Base-by-base conservation (phyloP, 1,284 basidiomycete species). In the Exobasidium cylindrosporum region DNA sequence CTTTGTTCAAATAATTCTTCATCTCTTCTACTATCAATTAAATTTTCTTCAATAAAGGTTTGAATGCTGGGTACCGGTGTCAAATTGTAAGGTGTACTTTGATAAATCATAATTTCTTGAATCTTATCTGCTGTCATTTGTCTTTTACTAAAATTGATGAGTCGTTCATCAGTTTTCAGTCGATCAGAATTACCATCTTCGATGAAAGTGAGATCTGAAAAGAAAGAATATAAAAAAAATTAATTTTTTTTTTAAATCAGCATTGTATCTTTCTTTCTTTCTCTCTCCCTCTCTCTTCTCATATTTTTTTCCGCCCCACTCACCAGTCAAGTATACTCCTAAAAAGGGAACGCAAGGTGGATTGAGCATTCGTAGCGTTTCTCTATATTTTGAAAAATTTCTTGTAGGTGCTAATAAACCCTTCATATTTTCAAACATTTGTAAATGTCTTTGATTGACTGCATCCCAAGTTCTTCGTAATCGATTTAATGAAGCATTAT, bases 321-420 rank as follows among this genome's bases (percentile, higher is more conserved):
- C n/a, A n/a, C n/a, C n/a, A n/a, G n/a, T n/a, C 21, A 50, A 50
- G 83, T 96, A 96, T 60, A 97, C 91, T 72, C 95, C 95, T 58
- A 99, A 89, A 82, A 98, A 99, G 4, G 96, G 96, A 0, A 98
- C 94, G 80, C 94, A 97, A 54, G 96, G 95, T 0, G 94, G 92
- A 44, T 89, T 87, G 63, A 96, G 88, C 50, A 85, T 86, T 52
- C 90, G 88, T 73, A 99, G 86, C 58, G 88, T 86, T 65, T 89
- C 87, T 58, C 92, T 88, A 81, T 98, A 98, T 73, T 89, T 90
- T 31, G 87, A 88, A 82, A 96, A 98, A 76, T 97, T 98, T 83
- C 91, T 92, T 73, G 87, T 89, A 57, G 88, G 88, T 79, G 93
- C 90, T 69, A 96, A 88, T 14, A 89, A 89, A 80, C 86, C 86